Base-by-base conservation (phyloP, 208 protist species). In the Sergeia podlipaevii region DNA sequence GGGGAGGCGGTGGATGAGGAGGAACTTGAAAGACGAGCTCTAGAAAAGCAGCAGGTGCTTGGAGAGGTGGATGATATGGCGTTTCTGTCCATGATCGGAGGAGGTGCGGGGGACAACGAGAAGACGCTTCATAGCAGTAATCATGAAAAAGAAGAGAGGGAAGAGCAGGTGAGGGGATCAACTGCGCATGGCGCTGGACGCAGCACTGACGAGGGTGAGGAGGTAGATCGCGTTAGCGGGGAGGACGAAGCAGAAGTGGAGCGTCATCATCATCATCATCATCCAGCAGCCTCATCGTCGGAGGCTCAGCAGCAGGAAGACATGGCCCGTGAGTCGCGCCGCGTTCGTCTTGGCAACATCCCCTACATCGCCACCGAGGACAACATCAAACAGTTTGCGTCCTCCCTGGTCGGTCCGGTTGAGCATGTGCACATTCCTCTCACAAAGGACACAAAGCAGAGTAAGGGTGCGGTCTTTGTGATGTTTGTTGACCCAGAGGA, bases 331-430 rank as follows among this genome's bases (percentile, higher is more conserved):
- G 74, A 95, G 36, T 82, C 84, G 4, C 86, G 85, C 20, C 88
- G 97, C n/a, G 58, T 99, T 20, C 97, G 95, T 32, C 60, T 99
- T 11, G 74, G 79, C 43, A 99, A 99, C 75, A 71, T 99, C n/a
- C 72, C 96, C 0, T 99, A 91, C 74, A 64, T 74, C n/a, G 79
- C 85, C 4, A 98, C 79, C 2, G 97, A 99, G 60, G 90, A 97
- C 2, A 91, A 99, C 36, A 62, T 99, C 15, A 75, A 87, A 52
- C 70, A 95, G 66, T 93, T 91, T 53, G 70, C 80, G 56, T 52
- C 70, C 34, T 85, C 80, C 0, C 93, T 74, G 5, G 48, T 98
- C 38, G 93, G 96, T 0, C 85, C 97, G 18, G 77, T 99, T 0
- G 58, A 80, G 50, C 60, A 82, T 27, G 74, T 98, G 42, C 95